These are phyloP conservation scores for Haematococcus lacustris DNA, from an alignment of 139 green algal species.

Conservation along the genomic window DNA sequence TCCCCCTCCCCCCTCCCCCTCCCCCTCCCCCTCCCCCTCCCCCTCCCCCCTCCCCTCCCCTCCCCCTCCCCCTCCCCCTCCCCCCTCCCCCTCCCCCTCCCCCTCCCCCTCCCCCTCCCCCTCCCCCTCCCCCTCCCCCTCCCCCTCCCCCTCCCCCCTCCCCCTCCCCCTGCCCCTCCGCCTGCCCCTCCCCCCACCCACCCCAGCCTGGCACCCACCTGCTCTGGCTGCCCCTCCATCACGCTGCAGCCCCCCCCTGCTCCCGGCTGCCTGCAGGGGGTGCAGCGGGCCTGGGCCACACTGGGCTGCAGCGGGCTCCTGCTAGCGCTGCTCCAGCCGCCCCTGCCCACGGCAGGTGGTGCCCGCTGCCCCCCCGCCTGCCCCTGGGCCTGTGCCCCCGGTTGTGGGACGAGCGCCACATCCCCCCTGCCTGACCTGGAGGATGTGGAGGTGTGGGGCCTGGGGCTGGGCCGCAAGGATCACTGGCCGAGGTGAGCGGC, in stretches of 20 bases:
- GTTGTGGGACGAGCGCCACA: conserved; percentile 84
- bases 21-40: no score
- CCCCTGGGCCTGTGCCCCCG: conserved; percentile 71
- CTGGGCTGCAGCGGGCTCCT: no score
- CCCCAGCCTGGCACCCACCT: not conserved
- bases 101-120: not conserved
- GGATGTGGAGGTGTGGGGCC: conserved; percentile 74
- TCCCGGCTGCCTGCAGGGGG: not conserved
- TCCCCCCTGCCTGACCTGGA: conserved; percentile 74
- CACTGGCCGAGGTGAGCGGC: conserved; percentile 70
- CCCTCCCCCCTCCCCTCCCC: no score
- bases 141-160: not conserved
- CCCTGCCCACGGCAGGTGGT: conserved; percentile 69
- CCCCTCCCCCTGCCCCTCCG: not conserved
- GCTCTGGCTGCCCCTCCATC: not conserved
- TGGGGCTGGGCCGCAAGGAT: conserved; percentile 21
- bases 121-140: not conserved
- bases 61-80: no score
- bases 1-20: no score
- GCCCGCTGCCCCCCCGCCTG: conserved; percentile 70
- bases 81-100: no score
- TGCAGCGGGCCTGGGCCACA: conserved; percentile 17
- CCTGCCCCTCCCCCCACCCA: not conserved
- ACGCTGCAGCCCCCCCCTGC: not conserved
- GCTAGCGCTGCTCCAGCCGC: conserved; percentile 61